phyloP scores from a whole-genome alignment of 106 monocot species.

The Dioscorea zingiberensis region DNA sequence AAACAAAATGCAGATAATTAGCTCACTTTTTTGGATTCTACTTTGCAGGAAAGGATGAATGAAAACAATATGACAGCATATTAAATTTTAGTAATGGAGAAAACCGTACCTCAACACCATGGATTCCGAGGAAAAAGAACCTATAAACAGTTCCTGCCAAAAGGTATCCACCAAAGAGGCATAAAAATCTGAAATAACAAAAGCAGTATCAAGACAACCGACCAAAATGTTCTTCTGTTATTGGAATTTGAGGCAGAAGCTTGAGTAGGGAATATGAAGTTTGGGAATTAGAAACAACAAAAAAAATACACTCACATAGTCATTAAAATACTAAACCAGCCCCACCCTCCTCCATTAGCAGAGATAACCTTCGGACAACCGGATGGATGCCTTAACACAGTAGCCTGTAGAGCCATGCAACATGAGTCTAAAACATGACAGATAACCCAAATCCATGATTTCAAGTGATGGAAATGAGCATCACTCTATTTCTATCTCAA shows the following conservation, averaged over 20 bases:
- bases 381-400: constrained; percentile 73
- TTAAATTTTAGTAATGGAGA: too few species aligned
- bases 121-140: constrained; percentile 80
- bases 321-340: constrained; percentile 85
- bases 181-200: constrained; percentile 48
- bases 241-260: neutral
- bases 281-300: neutral
- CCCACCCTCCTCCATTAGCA: constrained; percentile 42
- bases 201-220: neutral
- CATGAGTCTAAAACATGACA: too few species aligned
- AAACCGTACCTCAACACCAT: constrained; percentile 58
- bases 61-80: too few species aligned
- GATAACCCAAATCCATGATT: too few species aligned
- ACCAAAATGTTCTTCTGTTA: neutral
- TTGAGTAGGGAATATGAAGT: constrained; percentile 3
- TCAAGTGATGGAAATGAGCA: too few species aligned
- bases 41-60: too few species aligned
- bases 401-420: constrained; percentile 36
- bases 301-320: constrained; percentile 43
- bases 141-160: constrained; percentile 65
- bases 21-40: too few species aligned
- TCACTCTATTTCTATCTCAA: too few species aligned
- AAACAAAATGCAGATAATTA: too few species aligned
- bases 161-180: constrained; percentile 68
- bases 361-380: constrained; percentile 73